Evolutionary conservation across 805 yeast genomes (phyloP).

Genomic region (Yarrowia yakushimensis): DNA sequence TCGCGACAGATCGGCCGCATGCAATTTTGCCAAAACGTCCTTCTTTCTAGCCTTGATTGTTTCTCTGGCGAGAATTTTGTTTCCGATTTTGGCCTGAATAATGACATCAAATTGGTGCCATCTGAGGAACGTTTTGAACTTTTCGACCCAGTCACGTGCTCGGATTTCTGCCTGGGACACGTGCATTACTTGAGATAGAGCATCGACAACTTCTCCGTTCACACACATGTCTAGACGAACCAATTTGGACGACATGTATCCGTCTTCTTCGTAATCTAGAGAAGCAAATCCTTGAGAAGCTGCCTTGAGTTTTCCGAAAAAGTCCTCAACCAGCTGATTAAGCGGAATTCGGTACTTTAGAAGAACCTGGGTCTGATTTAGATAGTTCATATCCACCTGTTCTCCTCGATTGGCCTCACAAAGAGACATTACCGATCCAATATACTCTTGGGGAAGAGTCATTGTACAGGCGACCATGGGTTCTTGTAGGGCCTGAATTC

Average conservation of each 20-base stretch:
- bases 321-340: slow-evolving; percentile 89
- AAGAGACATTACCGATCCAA: slow-evolving; percentile 80
- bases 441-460: slow-evolving; percentile 85
- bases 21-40: slow-evolving; percentile 90
- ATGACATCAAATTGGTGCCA: slow-evolving; percentile 89
- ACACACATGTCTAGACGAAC: slow-evolving; percentile 86
- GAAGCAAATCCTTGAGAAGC: slow-evolving; percentile 91
- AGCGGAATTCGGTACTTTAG: slow-evolving; percentile 79
- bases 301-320: slow-evolving; percentile 89
- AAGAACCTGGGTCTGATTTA: slow-evolving; percentile 76
- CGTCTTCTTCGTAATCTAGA: slow-evolving; percentile 90
- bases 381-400: slow-evolving; percentile 73
- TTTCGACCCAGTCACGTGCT: slow-evolving; percentile 79
- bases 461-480: slow-evolving; percentile 89
- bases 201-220: slow-evolving; percentile 87
- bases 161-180: slow-evolving; percentile 64
- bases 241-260: slow-evolving; percentile 73
- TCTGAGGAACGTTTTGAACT: slow-evolving; percentile 72
- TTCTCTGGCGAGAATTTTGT: slow-evolving; percentile 80
- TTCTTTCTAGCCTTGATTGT: slow-evolving; percentile 90
- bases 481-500: slow-evolving; percentile 58
- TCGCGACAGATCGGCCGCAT: slow-evolving; percentile 89
- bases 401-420: slow-evolving; percentile 82
- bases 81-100: slow-evolving; percentile 82
- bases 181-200: slow-evolving; percentile 88